These are phyloP conservation scores for Bacterosira constricta DNA, from an alignment of 108 stramenopile genomes.

Conservation along the genomic window DNA sequence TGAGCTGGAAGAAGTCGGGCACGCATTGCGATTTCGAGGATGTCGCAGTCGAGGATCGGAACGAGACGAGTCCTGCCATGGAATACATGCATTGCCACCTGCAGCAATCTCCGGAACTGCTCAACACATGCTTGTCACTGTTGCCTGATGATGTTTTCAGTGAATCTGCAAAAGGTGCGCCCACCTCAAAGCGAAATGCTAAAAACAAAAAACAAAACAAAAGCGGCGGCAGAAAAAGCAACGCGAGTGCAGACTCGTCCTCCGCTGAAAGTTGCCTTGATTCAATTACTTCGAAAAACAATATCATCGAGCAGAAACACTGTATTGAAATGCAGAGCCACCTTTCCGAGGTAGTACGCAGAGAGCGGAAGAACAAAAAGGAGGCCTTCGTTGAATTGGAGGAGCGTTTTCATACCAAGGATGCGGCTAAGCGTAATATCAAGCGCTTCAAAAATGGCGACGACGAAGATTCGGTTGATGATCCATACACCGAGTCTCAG, in stretches of 20 bases:
- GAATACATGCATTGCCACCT: slow-evolving; percentile 7
- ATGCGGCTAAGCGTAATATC: too few relatives aligned
- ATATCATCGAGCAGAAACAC: too few relatives aligned
- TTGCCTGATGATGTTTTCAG: not conserved
- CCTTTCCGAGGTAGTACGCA: too few relatives aligned
- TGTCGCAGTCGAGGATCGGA: not conserved
- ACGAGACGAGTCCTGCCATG: not conserved
- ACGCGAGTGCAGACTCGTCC: not conserved
- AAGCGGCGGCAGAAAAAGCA: not conserved
- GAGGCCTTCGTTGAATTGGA: too few relatives aligned
- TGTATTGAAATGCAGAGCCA: too few relatives aligned
- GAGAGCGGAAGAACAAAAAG: too few relatives aligned
- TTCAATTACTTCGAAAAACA: too few relatives aligned
- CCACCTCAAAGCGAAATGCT: not conserved
- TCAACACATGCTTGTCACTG: not conserved
- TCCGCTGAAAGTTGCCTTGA: too few relatives aligned
- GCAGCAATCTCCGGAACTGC: not conserved
- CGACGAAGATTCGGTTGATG: too few relatives aligned
- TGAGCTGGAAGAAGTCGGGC: not conserved
- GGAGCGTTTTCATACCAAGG: too few relatives aligned
- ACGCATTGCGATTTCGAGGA: not conserved
- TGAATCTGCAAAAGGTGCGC: not conserved
- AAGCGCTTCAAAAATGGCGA: too few relatives aligned
- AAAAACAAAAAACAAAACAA: not conserved
- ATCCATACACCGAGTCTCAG: too few relatives aligned